Evolutionary conservation across 306 rosid species (phyloP), one percentile per base, ranked within the genome.

Genomic region (Vachellia pachyceras): DNA sequence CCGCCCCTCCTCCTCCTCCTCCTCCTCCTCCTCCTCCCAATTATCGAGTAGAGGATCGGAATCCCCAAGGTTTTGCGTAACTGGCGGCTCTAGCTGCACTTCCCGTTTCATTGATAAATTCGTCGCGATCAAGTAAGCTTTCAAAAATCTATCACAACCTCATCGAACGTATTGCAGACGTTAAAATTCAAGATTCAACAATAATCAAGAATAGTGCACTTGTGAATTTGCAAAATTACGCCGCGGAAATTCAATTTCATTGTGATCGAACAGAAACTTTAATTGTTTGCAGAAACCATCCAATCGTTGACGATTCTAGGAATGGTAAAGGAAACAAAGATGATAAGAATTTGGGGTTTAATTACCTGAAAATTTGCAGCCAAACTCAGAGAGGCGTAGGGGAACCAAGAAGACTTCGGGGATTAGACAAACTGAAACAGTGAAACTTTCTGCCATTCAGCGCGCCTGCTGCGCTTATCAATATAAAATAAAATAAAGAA

Each of bases 41-140:
- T 86, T 76, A 80, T 41, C 82, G 55, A 96, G 87, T 69, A 96
- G 88, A 75, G 99, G 99, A 82, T 96, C 99, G 73, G 91, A 86
- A 69, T 96, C 99, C 76, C 91, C 87, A 63, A 85, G 90, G 90
- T 75, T 89, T 82, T 85, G 88, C 44, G 42, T 54, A 85, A 81
- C 77, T 44, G 85, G 75, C 69, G 97, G 86, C 66, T 86, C 93
- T 68, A 96, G 94, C 86, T 96, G 97, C 25, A 96, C 97, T 84
- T 96, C 99, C 79, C 94, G 88, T 69, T 86, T 83, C 99, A 96
- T 94, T 67, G 90, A 63, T 73, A n/a, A 75, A 70, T 77, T 61
- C 85, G 46, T 78, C 36, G 22, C 45, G 41, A 84, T 58, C 75
- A 71, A 70, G 10, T 15, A 69, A 74, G 44, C 80, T 77, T 60